Evolutionary conservation across 495 filamentous ascomycete species (phyloP).

Genomic region (Tricharina praecox): DNA sequence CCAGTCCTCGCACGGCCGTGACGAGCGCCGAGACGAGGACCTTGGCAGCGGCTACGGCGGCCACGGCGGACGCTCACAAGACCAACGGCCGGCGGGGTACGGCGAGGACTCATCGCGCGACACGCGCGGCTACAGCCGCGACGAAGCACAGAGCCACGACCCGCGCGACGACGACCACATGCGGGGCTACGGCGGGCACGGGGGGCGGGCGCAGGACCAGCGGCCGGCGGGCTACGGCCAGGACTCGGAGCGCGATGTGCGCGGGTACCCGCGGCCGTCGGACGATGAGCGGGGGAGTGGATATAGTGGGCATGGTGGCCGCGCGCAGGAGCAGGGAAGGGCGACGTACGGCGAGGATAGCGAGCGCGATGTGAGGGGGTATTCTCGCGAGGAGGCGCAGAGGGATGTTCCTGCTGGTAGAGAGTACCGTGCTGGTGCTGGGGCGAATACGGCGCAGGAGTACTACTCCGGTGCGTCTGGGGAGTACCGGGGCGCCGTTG

Average conservation of each 20-base stretch:
- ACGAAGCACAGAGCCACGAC: neutral
- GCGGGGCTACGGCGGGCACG: neutral
- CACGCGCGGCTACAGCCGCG: neutral
- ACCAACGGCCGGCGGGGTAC: neutral
- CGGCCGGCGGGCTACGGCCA: no score
- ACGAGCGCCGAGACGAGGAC: neutral
- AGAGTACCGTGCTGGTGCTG: no score
- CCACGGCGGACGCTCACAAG: no score
- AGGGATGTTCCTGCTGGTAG: no score
- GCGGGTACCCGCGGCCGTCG: no score
- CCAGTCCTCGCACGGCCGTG: no score
- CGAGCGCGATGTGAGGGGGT: no score
- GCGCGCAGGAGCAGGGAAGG: neutral
- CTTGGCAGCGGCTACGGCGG: neutral
- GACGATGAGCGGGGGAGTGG: no score
- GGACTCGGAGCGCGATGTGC: no score
- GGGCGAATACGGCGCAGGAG: no score
- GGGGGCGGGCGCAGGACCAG: neutral
- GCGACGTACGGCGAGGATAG: neutral
- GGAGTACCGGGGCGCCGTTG: no score
- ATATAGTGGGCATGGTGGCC: neutral
- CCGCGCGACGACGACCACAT: neutral
- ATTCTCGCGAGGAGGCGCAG: neutral
- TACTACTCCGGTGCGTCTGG: no score
- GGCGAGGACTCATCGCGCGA: neutral